Evolutionary conservation across 1,139 yeast genomes (phyloP).

Genomic region (Wickerhamiella pararugosa): DNA sequence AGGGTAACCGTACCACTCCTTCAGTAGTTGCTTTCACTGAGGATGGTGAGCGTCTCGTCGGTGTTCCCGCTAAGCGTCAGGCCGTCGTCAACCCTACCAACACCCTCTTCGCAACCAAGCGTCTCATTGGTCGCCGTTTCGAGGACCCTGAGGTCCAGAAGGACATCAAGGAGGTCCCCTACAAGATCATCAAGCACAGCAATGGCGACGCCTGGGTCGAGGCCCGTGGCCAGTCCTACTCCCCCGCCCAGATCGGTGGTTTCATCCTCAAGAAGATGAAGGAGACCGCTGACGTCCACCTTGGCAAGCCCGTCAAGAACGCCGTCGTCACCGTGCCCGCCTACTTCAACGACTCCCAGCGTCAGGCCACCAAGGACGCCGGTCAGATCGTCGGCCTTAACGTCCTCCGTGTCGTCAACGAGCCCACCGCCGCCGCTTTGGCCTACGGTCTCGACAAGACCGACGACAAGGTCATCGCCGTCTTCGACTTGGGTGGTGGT

Average conservation of each 20-base stretch:
- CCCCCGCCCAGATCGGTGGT: slow-evolving; percentile 97
- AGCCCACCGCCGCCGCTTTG: slow-evolving; percentile 97
- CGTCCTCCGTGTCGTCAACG: slow-evolving; percentile 94
- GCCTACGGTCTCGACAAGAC: slow-evolving; percentile 92
- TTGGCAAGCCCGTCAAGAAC: slow-evolving; percentile 70
- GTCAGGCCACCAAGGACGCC: slow-evolving; percentile 98
- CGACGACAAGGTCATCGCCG: slow-evolving; percentile 61
- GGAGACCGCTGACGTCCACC: slow-evolving; percentile 88
- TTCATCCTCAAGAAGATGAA: slow-evolving; percentile 91
- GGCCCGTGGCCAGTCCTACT: slow-evolving; percentile 84
- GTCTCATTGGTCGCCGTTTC: slow-evolving; percentile 95
- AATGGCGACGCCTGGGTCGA: slow-evolving; percentile 99
- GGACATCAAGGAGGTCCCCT: slow-evolving; percentile 92
- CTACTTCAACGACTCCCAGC: slow-evolving; percentile 93
- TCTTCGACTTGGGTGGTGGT: slow-evolving; percentile 82
- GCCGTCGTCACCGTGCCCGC: slow-evolving; percentile 98
- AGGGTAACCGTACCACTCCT: slow-evolving; percentile 98
- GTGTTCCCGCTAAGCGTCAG: slow-evolving; percentile 98
- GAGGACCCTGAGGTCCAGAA: slow-evolving; percentile 94
- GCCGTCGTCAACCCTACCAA: slow-evolving; percentile 98
- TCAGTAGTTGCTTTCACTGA: slow-evolving; percentile 97
- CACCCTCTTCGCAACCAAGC: slow-evolving; percentile 94
- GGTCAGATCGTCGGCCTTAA: slow-evolving; percentile 95
- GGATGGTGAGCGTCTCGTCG: slow-evolving; percentile 90
- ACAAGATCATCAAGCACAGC: slow-evolving; percentile 87